Base-by-base conservation (phyloP, 352 stramenopile genomes). In the Phytophthora rubi region DNA sequence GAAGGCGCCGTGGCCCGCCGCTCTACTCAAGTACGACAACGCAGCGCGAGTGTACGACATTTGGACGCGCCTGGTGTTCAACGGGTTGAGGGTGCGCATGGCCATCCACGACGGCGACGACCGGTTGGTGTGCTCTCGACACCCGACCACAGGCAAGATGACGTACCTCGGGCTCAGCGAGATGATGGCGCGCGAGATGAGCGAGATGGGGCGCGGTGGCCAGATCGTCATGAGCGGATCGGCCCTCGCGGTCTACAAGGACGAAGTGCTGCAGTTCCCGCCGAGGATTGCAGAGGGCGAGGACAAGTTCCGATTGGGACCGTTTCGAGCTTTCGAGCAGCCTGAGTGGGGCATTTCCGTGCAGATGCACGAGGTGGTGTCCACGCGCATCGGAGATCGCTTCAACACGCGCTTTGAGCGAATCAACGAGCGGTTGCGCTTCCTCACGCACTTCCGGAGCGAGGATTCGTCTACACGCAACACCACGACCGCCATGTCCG, bases 121-220 rank as follows among this genome's bases (percentile, higher is more conserved):
- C 3, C 74, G 80, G 26, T 74, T 92, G 42, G 80, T 94, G 35
- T 86, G 73, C 37, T 78, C 76, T n/a, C 86, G 80, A 53, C 88
- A 95, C 64, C 84, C 78, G 6, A 91, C 81, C 5, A 95, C 87
- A 0, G 84, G 84, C 60, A 92, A 92, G 68, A 91, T 86, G 76
- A 93, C 84, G 42, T 93, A 93, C 68, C 32, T 89, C 13, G 88
- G 88, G 13, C 66, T 86, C 23, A 88, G 79, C 57, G 85, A 93
- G 67, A 80, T 92, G 66, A 77, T 90, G 23, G 81, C 83, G 6
- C 81, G 81, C 28, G 86, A 93, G 52, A 80, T 95, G 56, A 83
- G 80, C 44, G 82, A 93, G 52, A 56, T 87, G 47, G 85, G 84
- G 26, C 71, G 79, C 42, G 87, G 87, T 4, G 87, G 87, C 15